Base-by-base conservation (phyloP, 805 yeast species). In the Schizosaccharomyces octosporus region DNA sequence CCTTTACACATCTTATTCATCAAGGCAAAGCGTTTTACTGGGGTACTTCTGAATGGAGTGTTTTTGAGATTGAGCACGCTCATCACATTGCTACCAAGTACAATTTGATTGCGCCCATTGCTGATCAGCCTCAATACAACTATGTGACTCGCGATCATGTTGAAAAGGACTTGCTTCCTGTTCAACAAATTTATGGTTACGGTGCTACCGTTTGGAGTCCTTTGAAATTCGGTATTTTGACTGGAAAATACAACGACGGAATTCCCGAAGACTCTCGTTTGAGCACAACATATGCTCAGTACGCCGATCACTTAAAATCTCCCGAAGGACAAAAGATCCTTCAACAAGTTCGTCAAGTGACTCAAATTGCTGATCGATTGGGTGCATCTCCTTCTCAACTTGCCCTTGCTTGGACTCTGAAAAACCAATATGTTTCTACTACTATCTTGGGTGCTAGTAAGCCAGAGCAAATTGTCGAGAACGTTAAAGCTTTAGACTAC, bases 41-140 rank as follows among this genome's bases (percentile, higher is more conserved):
- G 72, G 72, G 70, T 2, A 69, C 72, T 2, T 67, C 68, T 11
- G 69, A 69, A 66, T 69, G 72, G 72, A 62, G 64, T 29, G 70
- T 72, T 17, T 69, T 63, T 54, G 70, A 69, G 62, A 69, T 69
- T 61, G 72, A 69, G 66, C 67, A 67, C 39, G 72, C 72, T 54
- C 69, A 69, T 48, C 72, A 69, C 60, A 66, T 68, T 58, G 72
- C 72, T 11, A 66, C 69, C 59, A 69, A 69, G 64, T 66, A 63
- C 63, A 65, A 65, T 48, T 64, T 69, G 43, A 69, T 69, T 61
- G 66, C 72, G 2, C 72, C 72, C 13, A 66, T 69, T 29, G 70
- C 66, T 21, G 72, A 69, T 60, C 72, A 69, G 65, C 70, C 71
- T 15, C 65, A 64, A 59, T 69, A 69, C 65, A 64, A 62, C 62